A percentile compares a stretch with the other conserved stretches of the same genome.
Evolutionary conservation across 202 grass and related monocot species (phyloP).

Genomic region (Schoenoplectus tabernaemontani): DNA sequence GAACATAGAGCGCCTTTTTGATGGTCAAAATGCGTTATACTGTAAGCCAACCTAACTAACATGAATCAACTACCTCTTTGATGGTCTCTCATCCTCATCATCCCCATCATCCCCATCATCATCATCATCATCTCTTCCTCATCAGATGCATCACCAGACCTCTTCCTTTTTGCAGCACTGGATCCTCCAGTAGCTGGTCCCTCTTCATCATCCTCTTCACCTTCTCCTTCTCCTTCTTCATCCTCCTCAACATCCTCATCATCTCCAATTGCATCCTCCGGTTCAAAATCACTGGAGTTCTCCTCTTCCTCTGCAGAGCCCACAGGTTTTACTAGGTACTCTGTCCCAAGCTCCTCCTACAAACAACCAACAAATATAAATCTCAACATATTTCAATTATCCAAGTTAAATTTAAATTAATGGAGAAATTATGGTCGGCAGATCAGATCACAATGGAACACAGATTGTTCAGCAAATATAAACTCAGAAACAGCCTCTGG

Average conservation of each 20-base stretch:
- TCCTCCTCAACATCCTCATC: conserved; percentile 17
- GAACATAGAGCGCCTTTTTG: neutral
- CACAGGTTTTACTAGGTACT: conserved; percentile 19
- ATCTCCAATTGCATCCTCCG: conserved; percentile 14
- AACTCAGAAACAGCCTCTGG: conserved; percentile 26
- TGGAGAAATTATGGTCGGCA: neutral
- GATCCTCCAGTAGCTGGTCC: neutral
- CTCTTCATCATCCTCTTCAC: neutral
- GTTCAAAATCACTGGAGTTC: conserved; percentile 24
- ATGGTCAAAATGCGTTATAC: neutral
- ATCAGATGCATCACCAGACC: neutral
- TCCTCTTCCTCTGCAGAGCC: conserved; percentile 12
- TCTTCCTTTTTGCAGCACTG: conserved; percentile 19
- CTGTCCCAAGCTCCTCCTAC: conserved; percentile 17
- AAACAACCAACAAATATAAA: neutral
- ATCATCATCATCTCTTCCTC: neutral
- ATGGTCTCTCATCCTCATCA: conserved; percentile 3
- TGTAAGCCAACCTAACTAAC: neutral
- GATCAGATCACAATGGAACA: neutral
- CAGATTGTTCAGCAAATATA: conserved; percentile 1
- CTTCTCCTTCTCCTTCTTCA: neutral
- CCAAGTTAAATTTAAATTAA: too few species aligned
- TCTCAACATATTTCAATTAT: too few species aligned
- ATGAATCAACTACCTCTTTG: conserved; percentile 20
- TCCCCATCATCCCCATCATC: neutral